Evolutionary conservation across 2,329 filamentous ascomycete species (phyloP).

Genomic region (Rhynchosporium agropyri): DNA sequence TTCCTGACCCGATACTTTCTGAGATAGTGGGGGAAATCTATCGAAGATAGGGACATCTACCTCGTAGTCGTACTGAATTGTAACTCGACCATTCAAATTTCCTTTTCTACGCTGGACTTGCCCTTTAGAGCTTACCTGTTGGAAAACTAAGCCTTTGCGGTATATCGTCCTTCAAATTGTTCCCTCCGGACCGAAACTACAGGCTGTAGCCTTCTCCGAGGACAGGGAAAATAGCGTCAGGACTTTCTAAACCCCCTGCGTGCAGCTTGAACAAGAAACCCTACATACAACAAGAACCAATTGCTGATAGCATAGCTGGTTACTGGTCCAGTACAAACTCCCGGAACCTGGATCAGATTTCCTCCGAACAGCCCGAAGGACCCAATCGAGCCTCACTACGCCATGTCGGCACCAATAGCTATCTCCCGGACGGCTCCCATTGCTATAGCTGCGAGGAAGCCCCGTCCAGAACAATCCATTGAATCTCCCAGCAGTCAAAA

Average conservation of each 20-base stretch:
- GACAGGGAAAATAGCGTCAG: slow-evolving; percentile 28
- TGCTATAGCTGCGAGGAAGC: slow-evolving; percentile 65
- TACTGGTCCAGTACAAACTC: slow-evolving; percentile 37
- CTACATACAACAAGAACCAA: slow-evolving; percentile 29
- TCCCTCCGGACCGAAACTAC: slow-evolving; percentile 19
- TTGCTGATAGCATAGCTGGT: slow-evolving; percentile 33
- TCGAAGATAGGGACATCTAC: slow-evolving; percentile 21
- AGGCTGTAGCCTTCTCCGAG: slow-evolving; percentile 36
- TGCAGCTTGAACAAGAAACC: slow-evolving; percentile 30
- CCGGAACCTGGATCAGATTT: slow-evolving; percentile 32
- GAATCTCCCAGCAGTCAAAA: slow-evolving; percentile 29
- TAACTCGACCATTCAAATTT: slow-evolving; percentile 28
- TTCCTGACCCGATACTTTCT: slow-evolving; percentile 13
- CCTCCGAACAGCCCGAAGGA: not conserved
- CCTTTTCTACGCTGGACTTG: slow-evolving; percentile 32
- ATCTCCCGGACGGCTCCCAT: slow-evolving; percentile 65
- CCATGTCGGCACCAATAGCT: slow-evolving; percentile 51
- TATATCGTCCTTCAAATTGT: slow-evolving; percentile 11
- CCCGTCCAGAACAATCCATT: slow-evolving; percentile 41
- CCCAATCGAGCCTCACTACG: slow-evolving; percentile 37
- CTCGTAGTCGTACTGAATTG: not conserved
- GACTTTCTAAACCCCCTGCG: slow-evolving; percentile 27
- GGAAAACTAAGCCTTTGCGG: slow-evolving; percentile 13
- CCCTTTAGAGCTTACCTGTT: slow-evolving; percentile 25
- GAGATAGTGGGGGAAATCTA: slow-evolving; percentile 30